Conservation (phyloP, 164 flowering plant species). For the Paratinospora sagittata region DNA sequence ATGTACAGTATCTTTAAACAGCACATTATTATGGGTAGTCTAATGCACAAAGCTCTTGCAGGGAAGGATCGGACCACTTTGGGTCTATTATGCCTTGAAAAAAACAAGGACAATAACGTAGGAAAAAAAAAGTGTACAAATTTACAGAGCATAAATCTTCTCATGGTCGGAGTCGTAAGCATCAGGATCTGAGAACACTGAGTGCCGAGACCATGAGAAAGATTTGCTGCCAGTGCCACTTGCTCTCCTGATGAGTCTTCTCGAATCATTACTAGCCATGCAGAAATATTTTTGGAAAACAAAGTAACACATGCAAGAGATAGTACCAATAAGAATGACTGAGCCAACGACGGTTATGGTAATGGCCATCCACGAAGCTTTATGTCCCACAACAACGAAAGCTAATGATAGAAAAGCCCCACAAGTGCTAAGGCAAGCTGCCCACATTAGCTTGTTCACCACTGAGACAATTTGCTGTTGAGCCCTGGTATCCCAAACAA, state of each 20-base stretch:
- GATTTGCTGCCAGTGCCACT: constrained; percentile 67
- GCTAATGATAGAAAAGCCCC: constrained; percentile 76
- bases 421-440: constrained; percentile 83
- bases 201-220: constrained; percentile 72
- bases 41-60: background rate
- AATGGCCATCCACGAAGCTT: constrained; percentile 69
- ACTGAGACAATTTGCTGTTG: constrained; percentile 81
- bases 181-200: constrained; percentile 62
- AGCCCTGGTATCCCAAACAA: constrained; percentile 92
- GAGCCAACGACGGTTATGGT: constrained; percentile 58
- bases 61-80: too few species aligned
- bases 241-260: constrained; percentile 65
- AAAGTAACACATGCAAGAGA: constrained; percentile 79
- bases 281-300: constrained; percentile 65
- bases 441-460: constrained; percentile 94
- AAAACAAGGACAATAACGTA: background rate
- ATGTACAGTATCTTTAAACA: background rate
- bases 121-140: background rate
- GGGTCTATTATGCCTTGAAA: background rate
- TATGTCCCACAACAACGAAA: constrained; percentile 68
- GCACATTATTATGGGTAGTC: background rate
- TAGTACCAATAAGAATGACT: constrained; percentile 69
- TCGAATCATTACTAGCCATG: constrained; percentile 46
- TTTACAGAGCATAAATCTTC: constrained; percentile 67
- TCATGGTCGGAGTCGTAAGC: constrained; percentile 70